Evolutionary conservation across 139 green algal genomes (phyloP), one percentile per base, ranked within the genome.

Genomic region (Penium margaritaceum): DNA sequence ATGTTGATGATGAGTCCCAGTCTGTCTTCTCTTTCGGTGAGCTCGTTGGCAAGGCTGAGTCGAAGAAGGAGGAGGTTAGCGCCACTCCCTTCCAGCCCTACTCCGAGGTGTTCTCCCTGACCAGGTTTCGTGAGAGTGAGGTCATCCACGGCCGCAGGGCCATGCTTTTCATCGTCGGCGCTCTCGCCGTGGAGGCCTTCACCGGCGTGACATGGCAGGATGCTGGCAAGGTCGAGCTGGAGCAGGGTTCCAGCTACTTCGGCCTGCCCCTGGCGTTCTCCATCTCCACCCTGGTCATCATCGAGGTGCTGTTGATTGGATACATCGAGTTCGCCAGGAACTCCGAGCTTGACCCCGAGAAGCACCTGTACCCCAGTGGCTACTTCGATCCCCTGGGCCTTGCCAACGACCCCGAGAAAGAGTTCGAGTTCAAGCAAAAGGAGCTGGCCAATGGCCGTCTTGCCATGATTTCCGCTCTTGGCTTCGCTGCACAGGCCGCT

Each of bases 81-180:
- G 41, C 55, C 30, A 79, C 58, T 36, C 58, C 55, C n/a, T 79
- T 83, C 69, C 72, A 81, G 70, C 84, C 84, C 0, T 89, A 87
- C 67, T 66, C 76, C 33, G 83, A 91, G 78, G 90, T 95, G 29
- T 96, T 96, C 80, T 89, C 87, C 72, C 85, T 97, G 64, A 78
- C 89, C 72, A 84, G 94, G 33, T 99, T 99, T 94, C 76, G 85
- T 30, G 77, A 83, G 77, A 68, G 35, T 41, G 77, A 83, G 72
- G 34, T 83, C 37, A 83, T 83, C 39, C 72, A 83, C 72, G 77
- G 77, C n/a, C 77, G 77, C 38, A 81, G 72, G 72, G 77, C 77
- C 72, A 83, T 83, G 77, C 77, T 83, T n/a, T 72, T 17, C 30
- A 55, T 83, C 32, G 15, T 74, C 30, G 77, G 77, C 29, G 77